Evolutionary conservation across 2,329 filamentous ascomycete genomes (phyloP), one percentile per base, ranked within the genome.

Genomic region (Endoconidiophora polonica): DNA sequence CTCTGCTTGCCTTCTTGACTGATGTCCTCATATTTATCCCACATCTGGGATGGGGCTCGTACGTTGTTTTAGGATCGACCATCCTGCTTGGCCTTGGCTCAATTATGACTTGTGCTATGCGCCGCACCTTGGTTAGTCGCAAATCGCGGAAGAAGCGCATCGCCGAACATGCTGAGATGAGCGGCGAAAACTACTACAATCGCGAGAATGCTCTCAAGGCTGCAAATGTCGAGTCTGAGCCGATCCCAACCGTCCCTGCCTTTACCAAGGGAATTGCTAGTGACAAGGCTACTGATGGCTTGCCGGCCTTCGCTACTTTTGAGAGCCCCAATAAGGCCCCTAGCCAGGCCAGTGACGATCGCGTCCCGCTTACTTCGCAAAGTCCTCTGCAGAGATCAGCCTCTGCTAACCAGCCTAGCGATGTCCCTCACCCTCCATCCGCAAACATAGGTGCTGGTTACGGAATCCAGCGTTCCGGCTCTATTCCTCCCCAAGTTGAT

Each of bases 161-260:
- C 61, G 86, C 80, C 2, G 84, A 93, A 63, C 94, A 96, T 61
- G 86, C 88, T 5, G 88, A 96, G 62, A 96, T 96, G 88, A 96
- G 85, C 62, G 90, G 90, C 24, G 80, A 91, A 59, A 91, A 88
- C 60, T 95, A 83, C 62, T 95, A 93, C 65, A 83, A 81, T 59
- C 74, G 81, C 53, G 77, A 82, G 63, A 72, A 68, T 37, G 71
- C 76, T 54, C 66, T 68, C 46, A 72, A 77, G 54, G 61, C 70
- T 36, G 58, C 65, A 38, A 62, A 65, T 2, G 62, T 66, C 2
- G 61, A 66, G 29, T 66, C 71, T 55, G 73, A 81, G 55, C 74
- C 79, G 5, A 77, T 76, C 18, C 65, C 79, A 48, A 73, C 78
- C 6, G 43, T 53, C 9, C 65, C 74, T 43, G 63, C 77, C 20